Evolutionary conservation across 2,329 filamentous ascomycete species (phyloP).

Genomic region (Lecanicillium sp.): DNA sequence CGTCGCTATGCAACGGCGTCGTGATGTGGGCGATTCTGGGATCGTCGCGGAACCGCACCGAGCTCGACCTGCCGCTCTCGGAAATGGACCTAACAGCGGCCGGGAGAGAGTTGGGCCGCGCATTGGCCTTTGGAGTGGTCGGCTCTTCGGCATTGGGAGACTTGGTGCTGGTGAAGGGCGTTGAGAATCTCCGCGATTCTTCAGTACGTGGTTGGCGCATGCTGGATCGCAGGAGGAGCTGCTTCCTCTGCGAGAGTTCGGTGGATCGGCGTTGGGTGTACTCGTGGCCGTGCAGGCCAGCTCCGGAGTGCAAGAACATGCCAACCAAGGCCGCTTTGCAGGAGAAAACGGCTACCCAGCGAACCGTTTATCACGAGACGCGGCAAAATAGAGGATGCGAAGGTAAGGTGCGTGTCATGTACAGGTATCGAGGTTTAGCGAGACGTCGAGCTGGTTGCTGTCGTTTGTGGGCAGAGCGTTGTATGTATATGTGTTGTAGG

Average conservation of each 20-base stretch:
- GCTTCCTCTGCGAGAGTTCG: slow-evolving; percentile 28
- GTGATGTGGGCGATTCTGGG: slow-evolving; percentile 25
- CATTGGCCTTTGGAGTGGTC: not conserved
- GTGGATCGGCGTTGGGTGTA: slow-evolving; percentile 37
- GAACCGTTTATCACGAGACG: not conserved
- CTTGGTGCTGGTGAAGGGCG: not conserved
- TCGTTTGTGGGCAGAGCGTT: too few relatives aligned
- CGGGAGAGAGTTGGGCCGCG: slow-evolving; percentile 11
- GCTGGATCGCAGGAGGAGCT: slow-evolving; percentile 38
- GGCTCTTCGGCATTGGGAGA: not conserved
- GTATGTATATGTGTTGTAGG: too few relatives aligned
- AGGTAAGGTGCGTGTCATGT: too few relatives aligned
- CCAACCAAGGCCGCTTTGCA: slow-evolving; percentile 16
- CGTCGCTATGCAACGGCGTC: slow-evolving; percentile 37
- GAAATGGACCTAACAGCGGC: slow-evolving; percentile 30
- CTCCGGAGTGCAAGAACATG: slow-evolving; percentile 56
- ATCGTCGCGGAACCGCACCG: slow-evolving; percentile 42
- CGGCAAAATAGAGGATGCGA: too few relatives aligned
- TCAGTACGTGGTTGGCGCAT: slow-evolving; percentile 30
- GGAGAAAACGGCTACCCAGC: not conserved
- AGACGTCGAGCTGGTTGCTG: too few relatives aligned
- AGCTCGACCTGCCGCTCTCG: slow-evolving; percentile 32
- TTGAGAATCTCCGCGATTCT: slow-evolving; percentile 17
- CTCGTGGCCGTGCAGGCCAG: slow-evolving; percentile 55
- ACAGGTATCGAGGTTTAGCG: too few relatives aligned